Evolutionary conservation across 495 filamentous ascomycete genomes (phyloP), one percentile per base, ranked within the genome.

Genomic region (Xylaria curta): DNA sequence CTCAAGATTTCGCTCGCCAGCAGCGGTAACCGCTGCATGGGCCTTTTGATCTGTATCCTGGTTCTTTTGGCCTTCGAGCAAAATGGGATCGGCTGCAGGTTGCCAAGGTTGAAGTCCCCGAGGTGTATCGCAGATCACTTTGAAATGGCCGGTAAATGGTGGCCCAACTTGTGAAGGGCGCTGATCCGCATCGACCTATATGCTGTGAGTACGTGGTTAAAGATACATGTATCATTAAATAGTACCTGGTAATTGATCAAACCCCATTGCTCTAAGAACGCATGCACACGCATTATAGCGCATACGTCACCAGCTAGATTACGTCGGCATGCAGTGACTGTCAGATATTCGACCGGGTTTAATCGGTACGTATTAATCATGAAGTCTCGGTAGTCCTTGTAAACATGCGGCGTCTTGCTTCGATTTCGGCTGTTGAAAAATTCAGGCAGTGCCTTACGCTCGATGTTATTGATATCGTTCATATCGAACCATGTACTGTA

Each of bases 401-500:
- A 99, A 19, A 97, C 93, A n/a, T 94, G 91, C 5, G 93, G 90
- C 0, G 96, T 99, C 85, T 99, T 99, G 88, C 95, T 98, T 76
- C 96, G 92, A 81, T 99, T 99, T 51, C 97, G 89, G 81, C 89
- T 94, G 83, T 98, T 98, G 87, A 99, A 99, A 81, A 97, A 99
- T 81, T 99, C 96, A 2, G 95, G 94, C 65, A 99, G 83, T 9
- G 93, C 93, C 78, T 97, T 98, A 76, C 91, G 90, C 86, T 99
- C 96, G 74, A 97, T 92, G 51, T 87, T 86, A 79, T 97, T 91
- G 74, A 98, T 90, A 31, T 87, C 86, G 80, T 95, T 93, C 95
- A 98, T 97, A 81, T 99, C 97, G 79, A 99, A 99, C 96, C 96
- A 99, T 33, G 91, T 92, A 73, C 94, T 95, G 78, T 98, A 99